Evolutionary conservation across 2,329 filamentous ascomycete species (phyloP).

Genomic region (Aspergillus eucalypticola): DNA sequence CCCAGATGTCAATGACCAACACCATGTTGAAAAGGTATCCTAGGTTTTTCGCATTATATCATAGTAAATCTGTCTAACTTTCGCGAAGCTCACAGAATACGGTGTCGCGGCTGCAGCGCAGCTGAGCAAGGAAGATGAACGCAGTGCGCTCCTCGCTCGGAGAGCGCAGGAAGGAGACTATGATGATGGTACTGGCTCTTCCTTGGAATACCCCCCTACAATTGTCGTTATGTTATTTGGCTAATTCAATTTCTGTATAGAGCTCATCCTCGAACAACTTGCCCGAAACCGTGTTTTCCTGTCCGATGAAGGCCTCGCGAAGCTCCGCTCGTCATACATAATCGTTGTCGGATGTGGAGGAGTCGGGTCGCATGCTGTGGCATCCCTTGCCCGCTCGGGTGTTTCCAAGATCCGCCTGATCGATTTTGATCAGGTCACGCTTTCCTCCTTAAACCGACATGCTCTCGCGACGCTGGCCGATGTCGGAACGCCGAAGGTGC

Average conservation of each 20-base stretch:
- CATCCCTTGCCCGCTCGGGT: constrained; percentile 83
- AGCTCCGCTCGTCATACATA: constrained; percentile 78
- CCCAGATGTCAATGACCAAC: constrained; percentile 54
- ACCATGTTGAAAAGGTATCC: constrained; percentile 53
- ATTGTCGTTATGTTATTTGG: too few species aligned
- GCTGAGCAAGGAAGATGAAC: constrained; percentile 56
- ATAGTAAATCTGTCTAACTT: constrained; percentile 35
- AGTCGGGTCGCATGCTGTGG: constrained; percentile 87
- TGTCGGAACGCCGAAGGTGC: constrained; percentile 89
- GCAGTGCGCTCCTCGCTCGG: constrained; percentile 59
- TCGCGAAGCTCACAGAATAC: constrained; percentile 53
- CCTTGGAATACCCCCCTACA: background rate
- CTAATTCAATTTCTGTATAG: constrained; percentile 43
- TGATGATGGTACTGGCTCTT: constrained; percentile 53
- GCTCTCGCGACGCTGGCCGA: constrained; percentile 91
- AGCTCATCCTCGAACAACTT: constrained; percentile 90
- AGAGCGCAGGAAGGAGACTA: constrained; percentile 65
- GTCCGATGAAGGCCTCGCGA: constrained; percentile 74
- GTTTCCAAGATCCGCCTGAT: constrained; percentile 85
- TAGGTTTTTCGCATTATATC: background rate
- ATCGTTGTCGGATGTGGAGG: constrained; percentile 91
- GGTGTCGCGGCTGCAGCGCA: constrained; percentile 40
- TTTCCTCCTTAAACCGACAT: constrained; percentile 93
- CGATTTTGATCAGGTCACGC: constrained; percentile 96
- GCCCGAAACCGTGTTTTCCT: constrained; percentile 92